These are phyloP conservation scores for Dillenia turbinata DNA, from an alignment of 164 flowering plant species.

Conservation along the genomic window DNA sequence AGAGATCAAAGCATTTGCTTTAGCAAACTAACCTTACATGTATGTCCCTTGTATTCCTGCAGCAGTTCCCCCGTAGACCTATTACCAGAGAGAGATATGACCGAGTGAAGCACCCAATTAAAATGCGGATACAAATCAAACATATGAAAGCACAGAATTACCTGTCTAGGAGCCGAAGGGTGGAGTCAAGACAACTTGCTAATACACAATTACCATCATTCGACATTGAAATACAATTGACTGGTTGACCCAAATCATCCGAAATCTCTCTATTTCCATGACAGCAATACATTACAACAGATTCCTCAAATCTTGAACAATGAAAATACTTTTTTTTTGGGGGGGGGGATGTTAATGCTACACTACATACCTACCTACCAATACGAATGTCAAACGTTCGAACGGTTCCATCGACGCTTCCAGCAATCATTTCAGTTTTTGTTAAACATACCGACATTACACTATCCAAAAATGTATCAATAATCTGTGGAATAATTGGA, in stretches of 20 bases:
- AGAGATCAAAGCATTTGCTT: neutral
- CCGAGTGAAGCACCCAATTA: neutral
- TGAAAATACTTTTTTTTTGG: neutral
- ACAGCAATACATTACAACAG: constrained; percentile 9
- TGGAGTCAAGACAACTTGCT: constrained; percentile 93
- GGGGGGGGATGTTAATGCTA: neutral
- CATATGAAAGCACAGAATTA: constrained; percentile 10
- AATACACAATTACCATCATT: constrained; percentile 91
- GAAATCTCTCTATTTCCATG: constrained; percentile 54
- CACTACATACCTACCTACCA: constrained; percentile 57
- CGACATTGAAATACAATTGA: constrained; percentile 87
- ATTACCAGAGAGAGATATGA: constrained; percentile 14
- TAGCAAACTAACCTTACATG: constrained; percentile 75
- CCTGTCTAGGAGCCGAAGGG: constrained; percentile 90
- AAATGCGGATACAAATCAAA: neutral
- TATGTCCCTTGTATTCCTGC: constrained; percentile 95
- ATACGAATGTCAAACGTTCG: constrained; percentile 91
- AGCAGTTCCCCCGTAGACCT: constrained; percentile 82
- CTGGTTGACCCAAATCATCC: constrained; percentile 89
- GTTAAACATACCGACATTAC: constrained; percentile 89
- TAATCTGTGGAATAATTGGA: constrained; percentile 48
- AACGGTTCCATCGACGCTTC: constrained; percentile 97
- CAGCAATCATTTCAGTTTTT: constrained; percentile 87
- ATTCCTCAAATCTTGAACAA: neutral
- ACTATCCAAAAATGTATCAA: constrained; percentile 79